A percentile compares a stretch with the other conserved stretches of the same genome.
These are phyloP conservation scores for Cercophora samala DNA, from an alignment of 495 filamentous ascomycete genomes.

Conservation along the genomic window DNA sequence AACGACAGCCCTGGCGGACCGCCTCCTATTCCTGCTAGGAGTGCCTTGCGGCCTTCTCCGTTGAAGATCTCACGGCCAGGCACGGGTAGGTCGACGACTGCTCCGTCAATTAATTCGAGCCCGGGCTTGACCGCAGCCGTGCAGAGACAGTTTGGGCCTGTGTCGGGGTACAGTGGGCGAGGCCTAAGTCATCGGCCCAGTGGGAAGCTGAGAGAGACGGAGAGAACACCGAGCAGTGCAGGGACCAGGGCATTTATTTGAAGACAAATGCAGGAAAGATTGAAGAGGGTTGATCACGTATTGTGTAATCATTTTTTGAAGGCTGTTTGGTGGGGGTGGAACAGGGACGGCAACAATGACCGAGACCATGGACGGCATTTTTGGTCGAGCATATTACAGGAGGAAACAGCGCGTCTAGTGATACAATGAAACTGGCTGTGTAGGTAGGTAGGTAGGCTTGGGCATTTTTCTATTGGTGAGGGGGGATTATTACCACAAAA, in stretches of 20 bases:
- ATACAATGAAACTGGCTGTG: not conserved
- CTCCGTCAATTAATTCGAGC: constrained; percentile 31
- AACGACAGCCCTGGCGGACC: constrained; percentile 12
- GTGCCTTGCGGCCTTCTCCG: constrained; percentile 27
- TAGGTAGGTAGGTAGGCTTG: not conserved
- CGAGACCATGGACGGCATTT: not conserved
- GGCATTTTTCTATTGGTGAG: not conserved
- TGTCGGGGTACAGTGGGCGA: not conserved
- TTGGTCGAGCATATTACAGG: not conserved
- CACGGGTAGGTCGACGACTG: constrained; percentile 1
- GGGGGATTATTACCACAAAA: not conserved
- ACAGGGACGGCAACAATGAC: not conserved
- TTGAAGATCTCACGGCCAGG: constrained; percentile 19
- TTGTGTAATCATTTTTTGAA: not conserved
- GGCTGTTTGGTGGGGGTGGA: not conserved
- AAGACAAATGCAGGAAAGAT: not conserved
- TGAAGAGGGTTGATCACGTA: not conserved
- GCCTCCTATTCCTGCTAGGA: constrained; percentile 31
- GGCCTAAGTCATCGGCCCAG: not conserved
- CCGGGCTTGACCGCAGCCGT: constrained; percentile 38
- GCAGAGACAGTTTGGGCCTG: constrained; percentile 35
- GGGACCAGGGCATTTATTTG: not conserved
- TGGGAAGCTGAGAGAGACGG: not conserved
- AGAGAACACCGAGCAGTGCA: not conserved
- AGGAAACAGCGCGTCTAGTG: not conserved